Evolutionary conservation across 345 rosid genomes (phyloP), one percentile per base, ranked within the genome.

Genomic region (Citrus glauca): DNA sequence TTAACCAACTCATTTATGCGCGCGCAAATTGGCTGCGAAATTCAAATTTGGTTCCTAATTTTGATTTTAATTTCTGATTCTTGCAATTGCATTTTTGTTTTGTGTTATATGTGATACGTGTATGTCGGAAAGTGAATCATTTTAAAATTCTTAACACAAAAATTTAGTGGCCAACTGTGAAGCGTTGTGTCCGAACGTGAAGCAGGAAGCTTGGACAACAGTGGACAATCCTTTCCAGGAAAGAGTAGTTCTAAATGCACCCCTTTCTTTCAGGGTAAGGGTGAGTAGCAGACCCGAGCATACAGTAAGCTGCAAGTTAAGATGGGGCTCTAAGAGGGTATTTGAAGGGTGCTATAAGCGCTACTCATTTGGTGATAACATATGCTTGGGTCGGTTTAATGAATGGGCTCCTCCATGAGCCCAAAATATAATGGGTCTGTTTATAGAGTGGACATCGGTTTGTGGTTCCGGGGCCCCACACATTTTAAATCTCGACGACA

Each of bases 1-100:
- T 91, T 66, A 73, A 88, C 81, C 89, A 86, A 75, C 89, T 84
- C 94, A 86, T 84, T 64, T 81, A 83, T 40, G 83, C 50, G 77
- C 84, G 69, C 64, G 78, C 69, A 1, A 40, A 69, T 48, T 64
- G 10, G 30, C 42, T 59, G 32, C 70, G 4, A 32, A 75, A 42
- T 75, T 75, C 20, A 64, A 73, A 59, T 13, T 72, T 72, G 66
- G 55, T 73, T 73, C 19, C 48, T 9, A 40, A 53, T 66, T 64
- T 50, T 75, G 60, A 66, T 25, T 64, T 45, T 48, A n/a, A 22
- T 75, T 35, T 53, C 25, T 6, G 37, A 7, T 33, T 48, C 32
- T 35, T 55, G 55, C 48, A 2, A 30, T 4, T 66, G 69, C 45
- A 33, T 33, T 7, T 8, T 25, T 25, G 42, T 74, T 42, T 19